Evolutionary conservation across 345 rosid genomes (phyloP).

Genomic region (Leavenworthia alabamica): DNA sequence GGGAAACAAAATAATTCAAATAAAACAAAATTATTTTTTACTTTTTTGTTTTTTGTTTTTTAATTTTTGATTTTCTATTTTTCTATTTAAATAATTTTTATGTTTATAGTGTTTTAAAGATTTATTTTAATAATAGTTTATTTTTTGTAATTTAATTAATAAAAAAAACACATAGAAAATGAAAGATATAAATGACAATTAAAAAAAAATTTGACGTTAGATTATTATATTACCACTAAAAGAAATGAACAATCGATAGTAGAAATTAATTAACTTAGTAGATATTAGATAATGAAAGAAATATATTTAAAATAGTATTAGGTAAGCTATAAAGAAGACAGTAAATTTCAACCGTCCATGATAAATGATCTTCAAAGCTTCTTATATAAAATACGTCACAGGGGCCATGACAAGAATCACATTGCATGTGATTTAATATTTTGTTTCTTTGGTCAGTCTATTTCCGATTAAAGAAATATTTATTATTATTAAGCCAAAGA

Average conservation of each 20-base stretch:
- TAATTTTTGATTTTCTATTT: too few relatives aligned
- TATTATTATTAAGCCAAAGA: background rate
- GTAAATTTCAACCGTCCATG: conserved; percentile 6
- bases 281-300: background rate
- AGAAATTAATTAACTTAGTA: background rate
- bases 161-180: too few relatives aligned
- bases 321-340: conserved; percentile 21
- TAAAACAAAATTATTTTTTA: too few relatives aligned
- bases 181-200: too few relatives aligned
- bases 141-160: too few relatives aligned
- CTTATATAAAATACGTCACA: background rate
- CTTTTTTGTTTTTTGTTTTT: too few relatives aligned
- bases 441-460: conserved; percentile 12
- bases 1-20: too few relatives aligned
- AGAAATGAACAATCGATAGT: background rate
- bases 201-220: too few relatives aligned
- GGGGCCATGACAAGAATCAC: background rate
- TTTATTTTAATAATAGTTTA: too few relatives aligned
- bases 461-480: background rate
- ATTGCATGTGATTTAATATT: background rate
- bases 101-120: too few relatives aligned
- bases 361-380: background rate
- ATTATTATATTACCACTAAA: too few relatives aligned
- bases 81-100: too few relatives aligned
- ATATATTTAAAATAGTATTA: background rate